Evolutionary conservation across 352 stramenopile species (phyloP), one percentile per base, ranked within the genome.

Genomic region (Peronosclerospora sorghi): DNA sequence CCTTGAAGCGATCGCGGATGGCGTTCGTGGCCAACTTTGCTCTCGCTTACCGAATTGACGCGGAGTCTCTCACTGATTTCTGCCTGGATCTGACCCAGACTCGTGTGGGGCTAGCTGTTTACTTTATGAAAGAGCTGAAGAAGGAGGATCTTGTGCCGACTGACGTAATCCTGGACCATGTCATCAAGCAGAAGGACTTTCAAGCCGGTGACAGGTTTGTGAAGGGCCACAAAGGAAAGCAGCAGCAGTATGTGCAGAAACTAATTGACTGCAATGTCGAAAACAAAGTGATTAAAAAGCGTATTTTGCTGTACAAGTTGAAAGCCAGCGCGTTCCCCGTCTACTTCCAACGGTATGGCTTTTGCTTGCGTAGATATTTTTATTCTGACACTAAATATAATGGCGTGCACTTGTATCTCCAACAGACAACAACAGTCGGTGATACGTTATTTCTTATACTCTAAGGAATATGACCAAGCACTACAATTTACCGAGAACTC

Each of bases 201-300:
- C 51, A 58, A 3, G 63, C 64, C 4, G 77, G 63, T 4, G 77
- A 90, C 45, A 17, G 59, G 29, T 85, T 80, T 45, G 71, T 80
- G 20, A 56, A 63, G 14, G 45, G 51, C 14, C 45, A 67, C 14
- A 27, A 35, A 6, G 45, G 52, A 13, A 60, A 63, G 2, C 77
- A 86, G 47, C 35, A 56, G 7, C 7, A 50, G 28, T 83, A 69
- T 35, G 50, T 89, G 18, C 57, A 77, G 30, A 56, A 67, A 44
- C 48, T 90, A 13, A 63, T 89, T 8, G 42, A 69, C 23, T 10
- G 35, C 32, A 54, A 68, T 24, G 41, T 68, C 6, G 40, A 61
- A 8, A 71, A 86, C 54, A 86, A 87, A 54, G 38, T 82, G 28
- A 70, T 87, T 52, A 83, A 83, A 48, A 84, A 83, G 50, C 59